phyloP scores from a whole-genome alignment of 2,329 filamentous ascomycete species.

The Fusarium domesticum region DNA sequence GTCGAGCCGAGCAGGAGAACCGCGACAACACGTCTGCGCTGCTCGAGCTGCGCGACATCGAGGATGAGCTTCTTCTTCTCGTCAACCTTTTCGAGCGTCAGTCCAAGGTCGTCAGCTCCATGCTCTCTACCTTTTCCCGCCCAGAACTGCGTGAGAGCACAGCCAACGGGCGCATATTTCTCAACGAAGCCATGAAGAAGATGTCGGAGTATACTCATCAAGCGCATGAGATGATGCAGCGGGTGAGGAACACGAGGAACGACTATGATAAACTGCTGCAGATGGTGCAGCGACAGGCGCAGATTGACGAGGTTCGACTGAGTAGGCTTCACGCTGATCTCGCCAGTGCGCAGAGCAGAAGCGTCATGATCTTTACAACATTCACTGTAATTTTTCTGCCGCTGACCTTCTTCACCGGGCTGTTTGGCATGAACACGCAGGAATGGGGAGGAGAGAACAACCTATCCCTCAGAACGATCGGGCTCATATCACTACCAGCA shows the following conservation, averaged over 20 bases:
- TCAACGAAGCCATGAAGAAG: slow-evolving; percentile 50
- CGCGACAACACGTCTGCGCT: slow-evolving; percentile 61
- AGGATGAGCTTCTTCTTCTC: slow-evolving; percentile 60
- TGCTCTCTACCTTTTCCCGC: slow-evolving; percentile 44
- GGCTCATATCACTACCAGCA: slow-evolving; percentile 46
- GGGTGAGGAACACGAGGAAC: slow-evolving; percentile 56
- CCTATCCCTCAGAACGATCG: slow-evolving; percentile 44
- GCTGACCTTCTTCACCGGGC: slow-evolving; percentile 61
- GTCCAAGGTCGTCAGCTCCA: slow-evolving; percentile 45
- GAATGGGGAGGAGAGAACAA: slow-evolving; percentile 56
- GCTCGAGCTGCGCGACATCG: slow-evolving; percentile 61
- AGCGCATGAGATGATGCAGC: slow-evolving; percentile 54
- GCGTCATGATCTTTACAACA: slow-evolving; percentile 64
- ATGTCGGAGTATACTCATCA: slow-evolving; percentile 55
- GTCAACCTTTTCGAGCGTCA: slow-evolving; percentile 57
- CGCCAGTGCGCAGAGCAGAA: slow-evolving; percentile 58
- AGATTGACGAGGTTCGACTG: slow-evolving; percentile 63
- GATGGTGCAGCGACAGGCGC: slow-evolving; percentile 64
- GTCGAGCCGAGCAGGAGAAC: slow-evolving; percentile 54
- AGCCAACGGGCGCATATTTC: slow-evolving; percentile 47
- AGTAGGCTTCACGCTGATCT: slow-evolving; percentile 61
- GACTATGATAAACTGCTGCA: slow-evolving; percentile 65
- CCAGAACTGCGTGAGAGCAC: slow-evolving; percentile 42
- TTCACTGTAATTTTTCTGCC: slow-evolving; percentile 63
- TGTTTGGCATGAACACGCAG: slow-evolving; percentile 63